A percentile compares a stretch with the other conserved stretches of the same genome.
Conservation (phyloP, 257 asterid genomes). For the Pogostemon cablin region DNA sequence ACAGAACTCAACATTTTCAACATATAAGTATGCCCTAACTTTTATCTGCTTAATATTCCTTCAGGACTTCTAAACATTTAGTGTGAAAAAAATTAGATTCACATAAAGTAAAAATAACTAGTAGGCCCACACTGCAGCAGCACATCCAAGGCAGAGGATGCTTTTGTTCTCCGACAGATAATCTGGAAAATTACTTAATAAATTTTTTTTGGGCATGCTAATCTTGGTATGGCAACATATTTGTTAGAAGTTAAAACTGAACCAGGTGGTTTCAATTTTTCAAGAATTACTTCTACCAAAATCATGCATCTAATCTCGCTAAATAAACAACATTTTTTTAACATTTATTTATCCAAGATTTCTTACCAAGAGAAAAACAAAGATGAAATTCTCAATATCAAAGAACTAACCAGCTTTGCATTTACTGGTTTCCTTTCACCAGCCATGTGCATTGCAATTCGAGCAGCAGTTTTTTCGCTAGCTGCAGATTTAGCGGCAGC, state of each 20-base stretch:
- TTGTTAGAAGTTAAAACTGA: background rate
- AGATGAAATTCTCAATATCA: background rate
- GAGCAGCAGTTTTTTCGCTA: constrained; percentile 87
- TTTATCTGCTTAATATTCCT: background rate
- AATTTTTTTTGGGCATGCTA: background rate
- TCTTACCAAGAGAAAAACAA: constrained; percentile 17
- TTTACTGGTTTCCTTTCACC: constrained; percentile 94
- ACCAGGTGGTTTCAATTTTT: background rate
- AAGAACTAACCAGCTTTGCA: constrained; percentile 82
- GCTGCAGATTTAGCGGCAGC: constrained; percentile 89
- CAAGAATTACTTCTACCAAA: background rate
- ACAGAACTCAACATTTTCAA: constrained; percentile 9
- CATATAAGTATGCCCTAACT: background rate
- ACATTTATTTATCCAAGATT: constrained; percentile 6
- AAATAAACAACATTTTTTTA: constrained; percentile 10
- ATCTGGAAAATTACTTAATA: constrained; percentile 3
- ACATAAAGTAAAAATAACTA: background rate
- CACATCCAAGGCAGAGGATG: constrained; percentile 13
- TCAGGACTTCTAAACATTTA: constrained; percentile 8
- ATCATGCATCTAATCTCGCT: constrained; percentile 26
- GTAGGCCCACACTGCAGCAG: background rate
- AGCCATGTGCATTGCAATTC: constrained; percentile 96
- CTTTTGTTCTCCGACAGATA: constrained; percentile 17
- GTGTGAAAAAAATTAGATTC: background rate
- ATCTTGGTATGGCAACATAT: background rate